A percentile compares a stretch with the other conserved stretches of the same genome.
phyloP scores from a whole-genome alignment of 768 basidiomycete genomes.

The Termitomyces sp. region DNA sequence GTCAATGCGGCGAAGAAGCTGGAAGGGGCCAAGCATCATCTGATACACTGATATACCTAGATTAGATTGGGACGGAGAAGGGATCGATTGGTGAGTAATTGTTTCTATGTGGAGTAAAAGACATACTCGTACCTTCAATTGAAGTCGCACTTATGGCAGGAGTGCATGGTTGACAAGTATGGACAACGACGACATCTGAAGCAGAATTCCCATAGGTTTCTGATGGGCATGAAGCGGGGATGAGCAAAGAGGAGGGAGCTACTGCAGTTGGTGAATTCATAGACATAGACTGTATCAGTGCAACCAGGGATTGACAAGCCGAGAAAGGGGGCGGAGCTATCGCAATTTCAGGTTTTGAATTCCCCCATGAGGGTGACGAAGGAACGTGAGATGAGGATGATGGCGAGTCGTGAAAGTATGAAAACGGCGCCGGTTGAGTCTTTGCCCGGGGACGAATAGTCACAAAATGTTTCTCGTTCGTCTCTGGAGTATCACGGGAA shows the following conservation, averaged over 20 bases:
- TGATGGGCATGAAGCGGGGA: slow-evolving; percentile 25
- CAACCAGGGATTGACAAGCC: slow-evolving; percentile 25
- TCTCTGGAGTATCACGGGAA: slow-evolving; percentile 7
- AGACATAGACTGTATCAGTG: slow-evolving; percentile 35
- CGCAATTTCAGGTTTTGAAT: slow-evolving; percentile 17
- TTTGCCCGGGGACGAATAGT: slow-evolving; percentile 35
- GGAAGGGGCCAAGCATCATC: slow-evolving; percentile 48
- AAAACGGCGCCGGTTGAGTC: slow-evolving; percentile 25
- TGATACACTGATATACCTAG: slow-evolving; percentile 73
- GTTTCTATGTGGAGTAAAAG: slow-evolving; percentile 6
- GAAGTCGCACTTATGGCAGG: slow-evolving; percentile 64
- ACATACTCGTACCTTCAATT: slow-evolving; percentile 50
- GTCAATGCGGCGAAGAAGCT: slow-evolving; percentile 67
- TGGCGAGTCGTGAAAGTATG: slow-evolving; percentile 13
- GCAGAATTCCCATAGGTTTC: slow-evolving; percentile 28
- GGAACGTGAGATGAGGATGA: slow-evolving; percentile 5
- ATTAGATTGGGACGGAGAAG: not conserved
- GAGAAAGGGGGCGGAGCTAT: slow-evolving; percentile 14
- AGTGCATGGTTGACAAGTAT: slow-evolving; percentile 56
- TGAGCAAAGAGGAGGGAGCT: slow-evolving; percentile 24
- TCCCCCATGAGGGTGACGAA: slow-evolving; percentile 13
- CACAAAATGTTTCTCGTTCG: slow-evolving; percentile 10
- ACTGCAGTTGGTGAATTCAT: slow-evolving; percentile 28
- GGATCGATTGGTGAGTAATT: slow-evolving; percentile 2
- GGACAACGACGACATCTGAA: slow-evolving; percentile 45